Conservation (phyloP, 306 rosid species). For the Astragalus glycyphyllos region DNA sequence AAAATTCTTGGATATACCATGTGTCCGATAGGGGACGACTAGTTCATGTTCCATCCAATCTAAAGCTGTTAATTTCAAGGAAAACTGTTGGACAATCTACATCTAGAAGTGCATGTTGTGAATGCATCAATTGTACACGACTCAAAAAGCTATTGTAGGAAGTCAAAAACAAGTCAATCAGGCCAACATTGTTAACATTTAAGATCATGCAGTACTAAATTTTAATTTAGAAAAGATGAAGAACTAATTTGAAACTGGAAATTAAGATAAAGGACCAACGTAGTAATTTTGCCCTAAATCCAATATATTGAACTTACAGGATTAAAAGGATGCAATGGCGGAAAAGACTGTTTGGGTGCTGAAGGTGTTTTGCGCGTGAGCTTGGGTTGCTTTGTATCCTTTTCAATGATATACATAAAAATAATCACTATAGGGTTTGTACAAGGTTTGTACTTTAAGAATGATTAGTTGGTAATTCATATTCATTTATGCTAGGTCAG, state of each 20-base stretch:
- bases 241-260: too few species aligned
- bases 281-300: neutral
- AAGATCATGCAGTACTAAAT: too few species aligned
- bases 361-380: conserved; percentile 98
- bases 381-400: conserved; percentile 98
- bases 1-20: conserved; percentile 4
- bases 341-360: conserved; percentile 82
- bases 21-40: neutral
- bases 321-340: conserved; percentile 87
- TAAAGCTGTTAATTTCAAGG: neutral
- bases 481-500: conserved; percentile 19
- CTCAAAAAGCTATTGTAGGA: too few species aligned
- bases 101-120: too few species aligned
- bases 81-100: too few species aligned
- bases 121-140: too few species aligned
- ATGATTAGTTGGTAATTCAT: conserved; percentile 19
- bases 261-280: too few species aligned
- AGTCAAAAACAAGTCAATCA: too few species aligned
- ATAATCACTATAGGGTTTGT: conserved; percentile 14
- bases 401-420: conserved; percentile 29
- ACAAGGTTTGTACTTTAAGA: neutral
- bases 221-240: too few species aligned
- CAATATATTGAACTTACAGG: conserved; percentile 51
- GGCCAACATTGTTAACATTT: too few species aligned
- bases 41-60: conserved; percentile 27